A percentile compares a stretch with the other conserved stretches of the same genome.
Conservation (phyloP, 139 green algal species). For the Mesotaenium endlicherianum region DNA sequence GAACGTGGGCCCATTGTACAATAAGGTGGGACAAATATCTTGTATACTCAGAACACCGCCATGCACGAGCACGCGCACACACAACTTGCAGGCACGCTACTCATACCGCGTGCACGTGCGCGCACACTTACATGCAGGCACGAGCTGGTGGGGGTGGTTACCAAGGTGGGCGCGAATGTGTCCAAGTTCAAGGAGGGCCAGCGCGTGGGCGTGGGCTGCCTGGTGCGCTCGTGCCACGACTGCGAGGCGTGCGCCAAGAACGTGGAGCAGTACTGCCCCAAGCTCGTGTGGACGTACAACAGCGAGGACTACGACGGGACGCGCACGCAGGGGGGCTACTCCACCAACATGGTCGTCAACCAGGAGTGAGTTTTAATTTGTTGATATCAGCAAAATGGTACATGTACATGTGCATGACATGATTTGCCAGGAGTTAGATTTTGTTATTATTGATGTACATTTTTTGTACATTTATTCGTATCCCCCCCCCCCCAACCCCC, state of each 20-base stretch:
- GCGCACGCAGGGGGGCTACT: slow-evolving; percentile 73
- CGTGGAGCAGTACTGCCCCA: slow-evolving; percentile 62
- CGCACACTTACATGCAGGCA: too few species aligned
- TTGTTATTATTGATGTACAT: too few species aligned
- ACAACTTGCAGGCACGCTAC: not conserved
- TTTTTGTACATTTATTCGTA: too few species aligned
- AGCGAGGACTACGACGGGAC: slow-evolving; percentile 32
- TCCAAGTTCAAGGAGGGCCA: slow-evolving; percentile 76
- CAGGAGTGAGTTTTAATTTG: slow-evolving; percentile 48
- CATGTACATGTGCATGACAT: slow-evolving; percentile 9
- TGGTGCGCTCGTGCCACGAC: slow-evolving; percentile 70
- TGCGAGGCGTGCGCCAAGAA: slow-evolving; percentile 45
- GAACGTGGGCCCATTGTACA: too few species aligned
- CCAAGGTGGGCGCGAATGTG: slow-evolving; percentile 67
- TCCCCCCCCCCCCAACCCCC: too few species aligned
- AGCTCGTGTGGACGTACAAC: slow-evolving; percentile 74
- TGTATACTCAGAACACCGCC: too few species aligned
- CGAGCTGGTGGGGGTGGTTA: slow-evolving; percentile 83
- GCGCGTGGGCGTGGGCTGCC: slow-evolving; percentile 71
- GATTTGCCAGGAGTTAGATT: too few species aligned
- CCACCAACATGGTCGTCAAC: slow-evolving; percentile 60
- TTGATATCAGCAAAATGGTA: not conserved
- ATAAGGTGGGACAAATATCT: too few species aligned
- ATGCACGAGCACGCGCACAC: too few species aligned
- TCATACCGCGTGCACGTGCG: slow-evolving; percentile 18